These are phyloP conservation scores for Penicillium silybi DNA, from an alignment of 495 filamentous ascomycete genomes.

Conservation along the genomic window DNA sequence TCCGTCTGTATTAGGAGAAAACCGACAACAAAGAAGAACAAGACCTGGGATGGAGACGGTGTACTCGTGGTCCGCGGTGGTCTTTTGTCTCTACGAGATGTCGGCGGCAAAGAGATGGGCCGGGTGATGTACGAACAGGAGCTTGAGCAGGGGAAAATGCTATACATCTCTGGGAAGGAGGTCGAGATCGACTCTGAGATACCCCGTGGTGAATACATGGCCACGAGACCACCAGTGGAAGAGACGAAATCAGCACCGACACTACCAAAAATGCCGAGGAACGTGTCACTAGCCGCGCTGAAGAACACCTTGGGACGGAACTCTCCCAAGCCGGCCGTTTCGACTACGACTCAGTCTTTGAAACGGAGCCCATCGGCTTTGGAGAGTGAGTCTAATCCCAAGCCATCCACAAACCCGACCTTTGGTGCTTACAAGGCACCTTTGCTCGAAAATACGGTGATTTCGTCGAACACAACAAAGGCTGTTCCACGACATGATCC, in stretches of 20 bases:
- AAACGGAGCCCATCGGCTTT: constrained; percentile 14
- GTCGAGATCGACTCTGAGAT: constrained; percentile 69
- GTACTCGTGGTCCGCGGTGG: constrained; percentile 56
- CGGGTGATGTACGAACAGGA: constrained; percentile 49
- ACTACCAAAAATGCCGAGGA: constrained; percentile 15
- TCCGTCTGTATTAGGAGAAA: constrained; percentile 53
- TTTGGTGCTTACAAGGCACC: constrained; percentile 57
- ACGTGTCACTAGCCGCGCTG: constrained; percentile 17
- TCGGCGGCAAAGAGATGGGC: constrained; percentile 66
- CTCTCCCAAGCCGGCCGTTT: background rate
- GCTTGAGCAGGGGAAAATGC: constrained; percentile 57
- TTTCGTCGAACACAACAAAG: constrained; percentile 36
- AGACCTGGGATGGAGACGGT: constrained; percentile 86
- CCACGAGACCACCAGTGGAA: constrained; percentile 50
- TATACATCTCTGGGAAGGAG: constrained; percentile 69
- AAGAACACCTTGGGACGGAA: constrained; percentile 11
- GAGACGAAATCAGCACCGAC: constrained; percentile 14
- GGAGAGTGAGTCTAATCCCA: constrained; percentile 23
- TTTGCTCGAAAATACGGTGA: constrained; percentile 49
- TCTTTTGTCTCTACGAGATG: constrained; percentile 59
- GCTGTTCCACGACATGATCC: constrained; percentile 68
- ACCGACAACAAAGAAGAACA: constrained; percentile 74
- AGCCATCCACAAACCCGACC: constrained; percentile 7
- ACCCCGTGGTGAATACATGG: constrained; percentile 58
- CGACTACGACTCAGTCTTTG: constrained; percentile 12